These are phyloP conservation scores for Cornus controversa DNA, from an alignment of 148 eudicot species.

Conservation along the genomic window DNA sequence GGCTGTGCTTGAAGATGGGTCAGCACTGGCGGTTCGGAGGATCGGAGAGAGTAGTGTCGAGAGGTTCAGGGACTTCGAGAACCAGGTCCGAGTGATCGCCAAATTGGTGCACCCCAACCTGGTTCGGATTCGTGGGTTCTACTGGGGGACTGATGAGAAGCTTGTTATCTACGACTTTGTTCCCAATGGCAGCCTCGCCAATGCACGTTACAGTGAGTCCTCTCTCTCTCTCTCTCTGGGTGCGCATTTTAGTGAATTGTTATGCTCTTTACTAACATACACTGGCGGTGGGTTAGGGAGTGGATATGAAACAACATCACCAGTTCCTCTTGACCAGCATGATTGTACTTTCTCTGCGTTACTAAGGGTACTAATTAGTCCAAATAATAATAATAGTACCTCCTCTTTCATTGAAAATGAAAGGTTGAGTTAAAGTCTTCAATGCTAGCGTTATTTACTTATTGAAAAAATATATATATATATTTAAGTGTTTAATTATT, in stretches of 20 bases:
- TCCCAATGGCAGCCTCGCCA: slow-evolving; percentile 89
- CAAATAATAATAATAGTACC: no score
- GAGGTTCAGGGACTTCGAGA: slow-evolving; percentile 74
- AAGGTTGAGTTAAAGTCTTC: no score
- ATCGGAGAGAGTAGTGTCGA: slow-evolving; percentile 66
- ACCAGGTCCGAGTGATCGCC: slow-evolving; percentile 65
- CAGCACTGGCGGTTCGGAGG: slow-evolving; percentile 73
- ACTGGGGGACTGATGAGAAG: slow-evolving; percentile 88
- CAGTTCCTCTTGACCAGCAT: no score
- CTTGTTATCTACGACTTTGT: slow-evolving; percentile 81
- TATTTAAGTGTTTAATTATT: no score
- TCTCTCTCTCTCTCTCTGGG: background rate
- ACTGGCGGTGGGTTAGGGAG: background rate
- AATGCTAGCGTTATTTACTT: no score
- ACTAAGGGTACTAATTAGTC: no score
- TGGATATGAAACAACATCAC: background rate
- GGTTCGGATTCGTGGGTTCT: slow-evolving; percentile 86
- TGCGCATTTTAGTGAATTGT: background rate
- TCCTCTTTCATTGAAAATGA: no score
- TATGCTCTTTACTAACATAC: background rate
- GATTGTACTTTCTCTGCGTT: no score
- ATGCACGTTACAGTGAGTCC: slow-evolving; percentile 81
- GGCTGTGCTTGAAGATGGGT: slow-evolving; percentile 83
- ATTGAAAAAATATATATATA: no score
- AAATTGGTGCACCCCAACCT: slow-evolving; percentile 79